phyloP scores from a whole-genome alignment of 306 rosid species.

The Castanea sativa region DNA sequence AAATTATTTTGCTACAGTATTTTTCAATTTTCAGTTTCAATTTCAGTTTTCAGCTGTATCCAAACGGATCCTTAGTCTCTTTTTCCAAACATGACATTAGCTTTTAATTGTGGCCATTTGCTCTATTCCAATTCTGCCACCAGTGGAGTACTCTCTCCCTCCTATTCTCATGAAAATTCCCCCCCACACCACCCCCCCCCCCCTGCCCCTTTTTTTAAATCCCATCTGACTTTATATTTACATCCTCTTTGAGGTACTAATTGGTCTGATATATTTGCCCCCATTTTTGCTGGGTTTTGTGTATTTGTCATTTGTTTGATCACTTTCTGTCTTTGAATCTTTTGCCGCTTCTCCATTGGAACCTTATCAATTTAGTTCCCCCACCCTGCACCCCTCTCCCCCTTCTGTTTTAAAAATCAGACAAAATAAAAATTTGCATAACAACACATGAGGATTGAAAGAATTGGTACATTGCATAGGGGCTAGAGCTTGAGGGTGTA shows the following conservation, averaged over 20 bases:
- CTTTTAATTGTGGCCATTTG: neutral
- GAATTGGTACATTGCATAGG: too few species aligned
- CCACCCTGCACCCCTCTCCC: too few species aligned
- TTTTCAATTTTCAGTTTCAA: too few species aligned
- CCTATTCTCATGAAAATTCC: neutral
- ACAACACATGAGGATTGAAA: neutral
- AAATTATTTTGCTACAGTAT: too few species aligned
- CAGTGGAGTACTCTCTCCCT: neutral
- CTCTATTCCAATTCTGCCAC: neutral
- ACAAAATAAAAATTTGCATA: neutral
- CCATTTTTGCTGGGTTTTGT: neutral
- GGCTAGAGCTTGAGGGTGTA: too few species aligned
- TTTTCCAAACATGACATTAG: neutral
- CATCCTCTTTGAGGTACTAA: neutral
- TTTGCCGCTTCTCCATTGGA: neutral
- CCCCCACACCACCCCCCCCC: too few species aligned
- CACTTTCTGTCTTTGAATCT: neutral
- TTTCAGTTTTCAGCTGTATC: too few species aligned
- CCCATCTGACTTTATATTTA: neutral
- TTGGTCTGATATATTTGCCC: neutral
- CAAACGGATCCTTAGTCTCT: neutral
- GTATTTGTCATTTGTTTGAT: neutral
- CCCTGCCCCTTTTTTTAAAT: neutral
- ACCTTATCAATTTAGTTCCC: too few species aligned
- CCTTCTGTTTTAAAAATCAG: too few species aligned